Conservation (phyloP, 306 rosid species). For the Ammopiptanthus mongolicus region DNA sequence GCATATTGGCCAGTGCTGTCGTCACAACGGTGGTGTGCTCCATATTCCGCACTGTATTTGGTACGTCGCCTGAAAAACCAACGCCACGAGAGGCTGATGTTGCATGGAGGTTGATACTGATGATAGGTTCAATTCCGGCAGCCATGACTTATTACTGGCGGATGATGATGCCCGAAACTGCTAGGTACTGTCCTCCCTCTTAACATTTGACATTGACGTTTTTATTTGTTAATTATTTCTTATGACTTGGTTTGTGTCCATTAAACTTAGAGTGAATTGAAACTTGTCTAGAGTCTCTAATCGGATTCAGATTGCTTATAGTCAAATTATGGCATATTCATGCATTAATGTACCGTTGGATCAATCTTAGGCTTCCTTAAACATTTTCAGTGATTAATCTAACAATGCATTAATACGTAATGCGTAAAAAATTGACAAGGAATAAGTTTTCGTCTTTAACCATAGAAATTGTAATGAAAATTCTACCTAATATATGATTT, state of each 20-base stretch:
- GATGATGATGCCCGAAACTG: conserved; percentile 88
- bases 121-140: conserved; percentile 70
- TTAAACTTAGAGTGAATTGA: not conserved
- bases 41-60: conserved; percentile 25
- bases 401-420: too few species aligned
- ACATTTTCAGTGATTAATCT: too few species aligned
- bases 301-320: too few species aligned
- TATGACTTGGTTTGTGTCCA: not conserved
- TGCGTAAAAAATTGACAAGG: too few species aligned
- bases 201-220: not conserved
- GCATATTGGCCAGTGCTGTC: conserved; percentile 56
- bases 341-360: too few species aligned
- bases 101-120: conserved; percentile 72
- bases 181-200: conserved; percentile 42
- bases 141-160: conserved; percentile 86
- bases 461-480: not conserved
- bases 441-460: not conserved
- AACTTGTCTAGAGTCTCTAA: not conserved
- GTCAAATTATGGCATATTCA: too few species aligned
- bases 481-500: too few species aligned
- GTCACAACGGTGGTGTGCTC: conserved; percentile 55
- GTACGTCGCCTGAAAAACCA: not conserved
- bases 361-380: too few species aligned
- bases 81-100: conserved; percentile 53
- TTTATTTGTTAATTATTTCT: not conserved